These are phyloP conservation scores for Elongisporangium prolatum DNA, from an alignment of 352 stramenopile genomes.

Conservation along the genomic window DNA sequence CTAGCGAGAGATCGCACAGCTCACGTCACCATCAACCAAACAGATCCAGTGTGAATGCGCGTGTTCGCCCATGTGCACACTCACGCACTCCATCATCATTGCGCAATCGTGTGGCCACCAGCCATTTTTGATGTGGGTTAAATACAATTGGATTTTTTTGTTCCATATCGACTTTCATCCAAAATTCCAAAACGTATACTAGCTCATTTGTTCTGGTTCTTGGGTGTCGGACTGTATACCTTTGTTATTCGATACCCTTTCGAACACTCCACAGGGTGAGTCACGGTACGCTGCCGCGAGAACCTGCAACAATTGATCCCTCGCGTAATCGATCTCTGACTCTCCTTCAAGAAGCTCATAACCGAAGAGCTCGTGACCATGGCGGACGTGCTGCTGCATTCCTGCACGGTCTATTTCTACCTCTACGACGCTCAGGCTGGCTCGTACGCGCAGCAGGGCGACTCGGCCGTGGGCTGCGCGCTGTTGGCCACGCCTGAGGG, in stretches of 20 bases:
- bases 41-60: background rate
- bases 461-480: slow-evolving; percentile 57
- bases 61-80: background rate
- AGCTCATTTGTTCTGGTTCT: background rate
- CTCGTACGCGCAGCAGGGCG: slow-evolving; percentile 50
- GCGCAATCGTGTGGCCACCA: background rate
- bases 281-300: background rate
- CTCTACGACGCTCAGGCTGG: slow-evolving; percentile 44
- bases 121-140: background rate
- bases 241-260: background rate
- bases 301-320: background rate
- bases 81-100: background rate
- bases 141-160: background rate
- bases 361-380: slow-evolving; percentile 16
- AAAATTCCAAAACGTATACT: background rate
- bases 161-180: background rate
- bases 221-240: background rate
- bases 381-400: slow-evolving; percentile 59
- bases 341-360: slow-evolving; percentile 2
- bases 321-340: slow-evolving; percentile 1
- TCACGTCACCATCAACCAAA: background rate
- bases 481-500: slow-evolving; percentile 21
- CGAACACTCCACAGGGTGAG: background rate
- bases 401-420: slow-evolving; percentile 69
- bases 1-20: background rate